Conservation (phyloP, 2,329 filamentous ascomycete genomes). For the Hymenoscyphus infarciens region DNA sequence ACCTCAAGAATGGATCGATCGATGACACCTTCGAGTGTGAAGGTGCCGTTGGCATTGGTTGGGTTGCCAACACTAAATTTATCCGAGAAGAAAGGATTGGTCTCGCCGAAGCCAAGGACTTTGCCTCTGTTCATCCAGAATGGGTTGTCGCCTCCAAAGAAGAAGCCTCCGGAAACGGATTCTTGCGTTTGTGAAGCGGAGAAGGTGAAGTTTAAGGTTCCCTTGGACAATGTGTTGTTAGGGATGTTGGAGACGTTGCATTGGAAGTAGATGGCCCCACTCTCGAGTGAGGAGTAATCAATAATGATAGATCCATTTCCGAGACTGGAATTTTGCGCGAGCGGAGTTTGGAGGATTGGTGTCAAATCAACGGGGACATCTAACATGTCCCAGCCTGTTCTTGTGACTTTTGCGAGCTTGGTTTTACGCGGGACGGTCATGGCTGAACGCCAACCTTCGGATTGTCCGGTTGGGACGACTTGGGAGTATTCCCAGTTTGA, state of each 20-base stretch:
- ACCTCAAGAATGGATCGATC: slow-evolving; percentile 54
- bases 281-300: slow-evolving; percentile 48
- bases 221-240: slow-evolving; percentile 18
- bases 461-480: slow-evolving; percentile 48
- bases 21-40: slow-evolving; percentile 45
- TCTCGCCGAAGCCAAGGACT: slow-evolving; percentile 43
- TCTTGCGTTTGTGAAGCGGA: slow-evolving; percentile 47
- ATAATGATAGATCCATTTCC: slow-evolving; percentile 47
- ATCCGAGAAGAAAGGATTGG: slow-evolving; percentile 53
- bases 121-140: slow-evolving; percentile 51
- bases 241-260: slow-evolving; percentile 47
- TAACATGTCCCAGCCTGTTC: slow-evolving; percentile 50
- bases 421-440: slow-evolving; percentile 53
- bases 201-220: slow-evolving; percentile 51
- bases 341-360: slow-evolving; percentile 43
- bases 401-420: slow-evolving; percentile 48
- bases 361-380: slow-evolving; percentile 47
- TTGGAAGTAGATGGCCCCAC: slow-evolving; percentile 52
- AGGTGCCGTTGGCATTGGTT: slow-evolving; percentile 24
- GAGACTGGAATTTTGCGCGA: slow-evolving; percentile 43
- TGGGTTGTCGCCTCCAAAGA: slow-evolving; percentile 45
- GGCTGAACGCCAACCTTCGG: slow-evolving; percentile 50
- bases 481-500: slow-evolving; percentile 58
- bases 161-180: slow-evolving; percentile 47
- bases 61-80: slow-evolving; percentile 41